Evolutionary conservation across 176 grass and related monocot species (phyloP), one percentile per base, ranked within the genome.

Genomic region (Echinochloa phyllopogon): DNA sequence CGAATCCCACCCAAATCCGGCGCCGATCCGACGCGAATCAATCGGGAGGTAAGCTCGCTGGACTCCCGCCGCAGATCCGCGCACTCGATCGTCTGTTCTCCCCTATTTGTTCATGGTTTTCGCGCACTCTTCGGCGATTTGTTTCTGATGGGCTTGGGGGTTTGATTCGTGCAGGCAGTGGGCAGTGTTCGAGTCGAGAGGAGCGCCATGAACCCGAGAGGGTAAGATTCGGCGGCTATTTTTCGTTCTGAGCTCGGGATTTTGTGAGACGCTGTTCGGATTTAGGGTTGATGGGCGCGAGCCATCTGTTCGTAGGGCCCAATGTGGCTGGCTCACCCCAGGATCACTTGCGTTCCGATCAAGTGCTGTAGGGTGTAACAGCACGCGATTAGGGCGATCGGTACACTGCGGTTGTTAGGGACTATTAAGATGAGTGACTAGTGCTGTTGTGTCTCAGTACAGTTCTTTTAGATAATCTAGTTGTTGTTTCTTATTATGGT

Each of bases 131-230:
- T 66, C n/a, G 10, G 55, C 5, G 36, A 16, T 37, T 65, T 57
- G 52, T 11, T 18, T 76, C 78, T 90, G 55, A 86, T 65, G 65
- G 1, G 65, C n/a, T 50, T 72, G 56, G 58, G 25, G 24, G 83
- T n/a, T 82, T 15, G 47, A 55, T 72, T 66, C 52, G 18, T 68
- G 77, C 66, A 86, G 87, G 77, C 73, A 82, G 84, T 18, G 36
- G 40, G 8, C 65, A 60, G 21, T 72, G 59, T 67, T 37, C 37
- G 56, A n/a, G 11, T n/a, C 4, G 39, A 25, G 79, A 23, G 45
- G 44, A 72, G 24, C 76, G 59, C 81, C 76, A 93, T 90, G 93
- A 95, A 92, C 76, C 33, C 90, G 38, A 90, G 93, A 72, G 84
- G 93, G 93, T 92, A 83, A 82, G 85, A 43, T 63, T 72, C 44